Base-by-base conservation (phyloP, 2,329 filamentous ascomycete species). In the Triangularia verruculosa region DNA sequence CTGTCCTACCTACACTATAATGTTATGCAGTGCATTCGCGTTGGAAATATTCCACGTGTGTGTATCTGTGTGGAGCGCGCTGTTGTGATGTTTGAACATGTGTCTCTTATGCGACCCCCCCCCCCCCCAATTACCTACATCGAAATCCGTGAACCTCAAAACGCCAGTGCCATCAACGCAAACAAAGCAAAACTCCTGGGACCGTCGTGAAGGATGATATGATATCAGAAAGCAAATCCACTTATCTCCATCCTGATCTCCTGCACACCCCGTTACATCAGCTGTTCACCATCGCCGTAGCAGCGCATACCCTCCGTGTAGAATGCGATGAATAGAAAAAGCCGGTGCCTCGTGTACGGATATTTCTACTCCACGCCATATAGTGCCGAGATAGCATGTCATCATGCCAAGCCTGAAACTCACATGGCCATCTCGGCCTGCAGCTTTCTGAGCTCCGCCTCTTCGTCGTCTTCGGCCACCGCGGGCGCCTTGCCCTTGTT, bases 361-460 rank as follows among this genome's bases (percentile, higher is more conserved):
- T n/a, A 57, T 12, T 25, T 24, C 11, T 27, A 11, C 30, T 39
- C 57, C 57, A 28, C 12, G 39, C 54, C 52, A 61, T 58, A 52
- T 28, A 39, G 51, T 55, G 51, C 39, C 34, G 56, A 59, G 20
- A 52, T 28, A 57, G 24, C 39, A 32, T 53, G 32, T 25, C 22
- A 57, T 56, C 32, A 2, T 55, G 22, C n/a, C 66, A 64, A 39
- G 22, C 59, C 7, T 67, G 57, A 47, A 22, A 32, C 65, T 83
- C 73, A 96, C 89, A 97, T 97, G 69, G 93, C 93, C 94, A 98
- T 98, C 78, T 97, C 94, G 34, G 92, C 93, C 76, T 96, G 93
- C 70, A 99, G 78, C 79, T 95, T 97, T 78, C 90, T 87, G 74
- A 98, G 82, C 80, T 98, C 94, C 72, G 89, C 94, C 77, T 98